Percentiles rank a stretch among this genome's conserved stretches.
Conservation (phyloP, 2,329 filamentous ascomycete genomes). For the Curvularia spicifera region DNA sequence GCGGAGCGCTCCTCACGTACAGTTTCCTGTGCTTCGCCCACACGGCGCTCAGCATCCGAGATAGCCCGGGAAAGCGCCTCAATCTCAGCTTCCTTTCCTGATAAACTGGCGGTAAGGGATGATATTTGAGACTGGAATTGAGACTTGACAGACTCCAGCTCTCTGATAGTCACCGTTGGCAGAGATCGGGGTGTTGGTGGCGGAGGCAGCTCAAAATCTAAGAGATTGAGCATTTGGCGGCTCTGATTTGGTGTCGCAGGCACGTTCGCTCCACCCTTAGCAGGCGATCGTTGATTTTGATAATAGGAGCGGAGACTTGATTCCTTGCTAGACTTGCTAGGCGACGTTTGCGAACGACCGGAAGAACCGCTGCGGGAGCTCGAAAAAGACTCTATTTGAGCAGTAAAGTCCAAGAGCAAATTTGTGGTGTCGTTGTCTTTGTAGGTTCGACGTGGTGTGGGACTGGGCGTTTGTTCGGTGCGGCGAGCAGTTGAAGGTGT, state of each 20-base stretch:
- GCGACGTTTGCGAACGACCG: constrained; percentile 53
- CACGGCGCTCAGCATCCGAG: constrained; percentile 87
- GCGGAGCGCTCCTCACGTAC: constrained; percentile 76
- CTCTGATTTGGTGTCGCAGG: constrained; percentile 43
- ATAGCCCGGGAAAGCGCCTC: constrained; percentile 85
- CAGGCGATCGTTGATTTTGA: constrained; percentile 44
- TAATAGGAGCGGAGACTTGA: constrained; percentile 57
- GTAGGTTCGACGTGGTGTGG: constrained; percentile 61
- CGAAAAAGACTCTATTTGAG: constrained; percentile 69
- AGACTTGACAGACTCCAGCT: constrained; percentile 91
- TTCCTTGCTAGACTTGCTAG: constrained; percentile 58
- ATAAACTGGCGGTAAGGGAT: constrained; percentile 88
- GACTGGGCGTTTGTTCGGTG: constrained; percentile 54
- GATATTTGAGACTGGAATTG: constrained; percentile 91
- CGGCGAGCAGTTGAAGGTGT: constrained; percentile 60
- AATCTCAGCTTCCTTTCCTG: constrained; percentile 91
- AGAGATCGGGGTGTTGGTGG: constrained; percentile 90
- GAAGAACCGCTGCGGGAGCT: constrained; percentile 50
- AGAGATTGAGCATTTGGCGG: constrained; percentile 48
- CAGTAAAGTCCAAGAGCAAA: constrained; percentile 85
- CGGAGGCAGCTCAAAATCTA: constrained; percentile 93
- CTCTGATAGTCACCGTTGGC: constrained; percentile 87
- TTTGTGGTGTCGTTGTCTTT: constrained; percentile 70
- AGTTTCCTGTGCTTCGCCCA: constrained; percentile 83
- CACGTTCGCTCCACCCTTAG: constrained; percentile 35